These are phyloP conservation scores for Cystofilobasidium capitatum DNA, from an alignment of 768 basidiomycete genomes.

Conservation along the genomic window DNA sequence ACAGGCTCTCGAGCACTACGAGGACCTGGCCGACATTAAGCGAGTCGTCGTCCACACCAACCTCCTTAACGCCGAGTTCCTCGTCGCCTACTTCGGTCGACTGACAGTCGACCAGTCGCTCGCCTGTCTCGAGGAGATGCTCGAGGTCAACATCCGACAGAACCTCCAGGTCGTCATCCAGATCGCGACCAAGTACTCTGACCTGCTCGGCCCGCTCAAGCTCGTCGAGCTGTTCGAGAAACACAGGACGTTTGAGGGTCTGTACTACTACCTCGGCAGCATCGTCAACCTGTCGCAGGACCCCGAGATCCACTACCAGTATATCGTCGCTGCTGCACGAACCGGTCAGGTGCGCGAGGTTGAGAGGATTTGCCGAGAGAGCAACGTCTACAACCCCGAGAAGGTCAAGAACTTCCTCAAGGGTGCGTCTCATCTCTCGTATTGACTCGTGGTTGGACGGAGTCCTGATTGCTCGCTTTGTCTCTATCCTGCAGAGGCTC, in stretches of 20 bases:
- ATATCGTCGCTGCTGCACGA: constrained; percentile 95
- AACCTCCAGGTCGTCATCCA: constrained; percentile 94
- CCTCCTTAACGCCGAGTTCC: constrained; percentile 82
- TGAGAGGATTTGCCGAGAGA: constrained; percentile 95
- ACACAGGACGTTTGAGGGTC: constrained; percentile 94
- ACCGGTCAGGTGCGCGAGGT: constrained; percentile 98
- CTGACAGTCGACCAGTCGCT: constrained; percentile 96
- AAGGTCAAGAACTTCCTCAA: constrained; percentile 79
- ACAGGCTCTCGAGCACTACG: constrained; percentile 94
- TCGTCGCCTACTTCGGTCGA: constrained; percentile 91
- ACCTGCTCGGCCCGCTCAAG: constrained; percentile 91
- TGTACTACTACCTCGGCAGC: constrained; percentile 97
- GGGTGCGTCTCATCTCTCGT: neutral
- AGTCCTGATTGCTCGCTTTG: neutral
- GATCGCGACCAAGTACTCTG: constrained; percentile 97
- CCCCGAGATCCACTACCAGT: constrained; percentile 98
- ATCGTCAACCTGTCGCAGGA: constrained; percentile 95
- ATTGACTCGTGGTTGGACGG: neutral
- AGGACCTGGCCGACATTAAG: constrained; percentile 97
- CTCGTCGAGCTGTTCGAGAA: constrained; percentile 97
- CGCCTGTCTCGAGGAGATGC: constrained; percentile 93
- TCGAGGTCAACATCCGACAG: constrained; percentile 90
- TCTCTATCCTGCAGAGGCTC: constrained; percentile 73
- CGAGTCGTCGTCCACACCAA: constrained; percentile 89
- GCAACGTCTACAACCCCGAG: constrained; percentile 95